Conservation (phyloP, 441 rosid species). For the Corymbia calophylla region DNA sequence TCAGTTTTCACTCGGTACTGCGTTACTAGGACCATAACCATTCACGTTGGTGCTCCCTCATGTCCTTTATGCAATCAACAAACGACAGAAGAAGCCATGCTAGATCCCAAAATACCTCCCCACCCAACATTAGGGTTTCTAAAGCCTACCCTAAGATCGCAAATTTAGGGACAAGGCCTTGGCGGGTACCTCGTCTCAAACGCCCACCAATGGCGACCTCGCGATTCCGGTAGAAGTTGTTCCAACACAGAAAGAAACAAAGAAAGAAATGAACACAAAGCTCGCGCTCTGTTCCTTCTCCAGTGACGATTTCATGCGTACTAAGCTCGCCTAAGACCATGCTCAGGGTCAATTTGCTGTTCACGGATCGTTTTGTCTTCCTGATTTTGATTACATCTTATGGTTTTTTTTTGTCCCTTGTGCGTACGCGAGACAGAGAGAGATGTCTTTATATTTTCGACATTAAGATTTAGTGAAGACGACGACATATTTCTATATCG, state of each 20-base stretch:
- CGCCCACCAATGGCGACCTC: background rate
- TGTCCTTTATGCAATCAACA: background rate
- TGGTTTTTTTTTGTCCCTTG: too few relatives aligned
- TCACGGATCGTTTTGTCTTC: background rate
- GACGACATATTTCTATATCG: background rate
- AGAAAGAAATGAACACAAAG: background rate
- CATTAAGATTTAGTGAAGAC: background rate
- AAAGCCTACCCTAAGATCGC: background rate
- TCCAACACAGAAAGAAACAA: background rate
- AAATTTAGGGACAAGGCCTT: background rate
- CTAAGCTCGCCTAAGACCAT: background rate
- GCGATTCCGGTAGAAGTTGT: background rate
- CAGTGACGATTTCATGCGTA: background rate
- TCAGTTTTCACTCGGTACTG: background rate
- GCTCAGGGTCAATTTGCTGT: background rate
- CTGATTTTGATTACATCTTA: background rate
- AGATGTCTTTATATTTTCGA: background rate
- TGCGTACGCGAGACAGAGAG: background rate
- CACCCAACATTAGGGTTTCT: background rate
- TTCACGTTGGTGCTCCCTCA: background rate
- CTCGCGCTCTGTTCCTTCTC: background rate
- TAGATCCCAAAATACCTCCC: background rate
- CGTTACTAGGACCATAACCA: background rate
- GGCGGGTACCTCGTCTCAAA: background rate
- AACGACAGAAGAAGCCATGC: background rate